These are phyloP conservation scores for Lyophyllum shimeji DNA, from an alignment of 768 basidiomycete genomes.

Conservation along the genomic window DNA sequence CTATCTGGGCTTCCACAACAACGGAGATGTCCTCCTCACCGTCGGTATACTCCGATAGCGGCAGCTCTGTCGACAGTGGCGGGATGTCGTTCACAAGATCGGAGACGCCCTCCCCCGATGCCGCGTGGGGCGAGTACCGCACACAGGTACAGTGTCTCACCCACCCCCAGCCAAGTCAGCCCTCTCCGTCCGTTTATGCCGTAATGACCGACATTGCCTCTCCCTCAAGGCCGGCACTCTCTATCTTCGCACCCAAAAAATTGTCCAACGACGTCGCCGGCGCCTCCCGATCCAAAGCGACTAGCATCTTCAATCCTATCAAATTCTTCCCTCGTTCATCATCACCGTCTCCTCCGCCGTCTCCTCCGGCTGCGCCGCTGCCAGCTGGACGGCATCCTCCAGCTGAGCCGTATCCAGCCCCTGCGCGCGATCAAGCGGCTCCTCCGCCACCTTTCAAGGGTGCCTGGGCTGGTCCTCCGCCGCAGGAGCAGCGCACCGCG, in stretches of 20 bases:
- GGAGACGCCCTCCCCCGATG: conserved; percentile 28
- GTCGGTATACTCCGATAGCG: conserved; percentile 45
- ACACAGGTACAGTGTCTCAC: conserved; percentile 33
- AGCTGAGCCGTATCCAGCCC: conserved; percentile 31
- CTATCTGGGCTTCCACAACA: conserved; percentile 47
- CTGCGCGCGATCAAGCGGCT: conserved; percentile 37
- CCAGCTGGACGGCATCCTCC: conserved; percentile 26
- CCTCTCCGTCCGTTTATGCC: conserved; percentile 38
- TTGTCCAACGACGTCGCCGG: conserved; percentile 16
- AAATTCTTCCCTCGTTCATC: conserved; percentile 52
- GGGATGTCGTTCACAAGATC: conserved; percentile 35
- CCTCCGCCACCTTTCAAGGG: conserved; percentile 32
- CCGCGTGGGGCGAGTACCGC: conserved; percentile 30
- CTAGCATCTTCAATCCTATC: conserved; percentile 39
- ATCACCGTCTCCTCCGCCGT: conserved; percentile 39
- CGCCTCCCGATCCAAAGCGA: conserved; percentile 28
- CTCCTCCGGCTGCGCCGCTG: conserved; percentile 27
- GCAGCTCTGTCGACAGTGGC: conserved; percentile 28
- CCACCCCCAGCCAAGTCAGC: conserved; percentile 40
- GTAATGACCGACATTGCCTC: conserved; percentile 40
- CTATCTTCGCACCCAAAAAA: conserved; percentile 20
- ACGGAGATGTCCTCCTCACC: conserved; percentile 45
- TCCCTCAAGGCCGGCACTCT: conserved; percentile 36
- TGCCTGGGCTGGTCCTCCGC: conserved; percentile 29
- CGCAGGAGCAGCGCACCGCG: conserved; percentile 18